Evolutionary conservation across 192 early-diverging fungal species (phyloP), one percentile per base, ranked within the genome.

Genomic region (Coemansia sp.): DNA sequence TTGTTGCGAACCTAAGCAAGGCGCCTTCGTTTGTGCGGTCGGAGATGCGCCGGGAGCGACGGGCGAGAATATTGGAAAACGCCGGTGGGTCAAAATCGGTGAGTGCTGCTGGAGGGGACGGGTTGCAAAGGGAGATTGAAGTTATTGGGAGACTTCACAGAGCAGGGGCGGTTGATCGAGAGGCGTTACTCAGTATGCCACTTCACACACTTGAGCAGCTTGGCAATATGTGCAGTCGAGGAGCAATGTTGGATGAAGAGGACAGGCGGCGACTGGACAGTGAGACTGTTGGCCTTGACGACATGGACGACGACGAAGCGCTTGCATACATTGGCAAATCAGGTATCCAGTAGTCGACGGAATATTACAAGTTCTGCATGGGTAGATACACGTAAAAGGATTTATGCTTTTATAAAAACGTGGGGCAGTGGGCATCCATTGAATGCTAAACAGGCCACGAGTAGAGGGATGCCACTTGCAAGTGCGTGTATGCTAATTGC

Each of bases 141-240:
- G 56, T 31, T 13, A 57, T 75, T 40, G 20, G 37, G 23, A 50
- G 36, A 10, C 42, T 70, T 14, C 25, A 50, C 17, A n/a, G 10
- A 38, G 27, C 57, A 30, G 73, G 67, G 10, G 42, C n/a, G n/a
- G n/a, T 70, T 17, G 57, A 66, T 34, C 45, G 29, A 7, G 40
- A 66, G 8, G 64, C 63, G 27, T 20, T 75, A 67, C 55, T 75
- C 48, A 63, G 29, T 2, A 48, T 75, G 50, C 73, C 73, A 23
- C 10, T 69, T 30, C 60, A 65, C 38, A 70, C 67, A 0, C 44
- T 75, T 22, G 63, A 62, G 52, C 37, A 57, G 10, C 25, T 66
- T 57, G 50, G 50, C 0, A 14, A 28, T 3, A 17, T 25, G 38
- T n/a, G 30, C 45, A 13, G 58, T 44, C 19, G 37, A 45, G 25